Evolutionary conservation across 169 alveolate species (phyloP), one percentile per base, ranked within the genome.

Genomic region (Eimeria brunetti): DNA sequence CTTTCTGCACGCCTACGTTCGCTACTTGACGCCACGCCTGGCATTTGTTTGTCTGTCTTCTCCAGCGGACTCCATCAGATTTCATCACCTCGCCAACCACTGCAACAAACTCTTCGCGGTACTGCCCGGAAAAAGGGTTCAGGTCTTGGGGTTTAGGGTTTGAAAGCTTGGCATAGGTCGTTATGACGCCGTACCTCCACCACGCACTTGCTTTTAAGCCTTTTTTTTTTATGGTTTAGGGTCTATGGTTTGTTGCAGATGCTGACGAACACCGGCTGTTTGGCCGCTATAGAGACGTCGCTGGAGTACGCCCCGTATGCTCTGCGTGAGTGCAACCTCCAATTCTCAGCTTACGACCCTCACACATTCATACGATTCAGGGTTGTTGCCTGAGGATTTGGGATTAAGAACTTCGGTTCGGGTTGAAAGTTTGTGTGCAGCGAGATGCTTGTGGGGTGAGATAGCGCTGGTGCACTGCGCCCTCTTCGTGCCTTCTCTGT

Each of bases 1-100:
- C 60, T 96, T 96, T 71, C 71, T 96, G 83, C 96, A 96, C 81
- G 97, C 97, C 71, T 96, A 96, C 91, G 95, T 96, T 53, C 96
- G 96, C 95, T 96, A 89, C 76, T 84, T 96, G 73, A 92, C 94
- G 58, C 91, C 96, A 22, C 96, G 94, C 46, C 84, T 95, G 58
- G 96, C 97, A 41, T 95, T 96, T 27, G 95, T 96, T 73, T 67
- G 91, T 44, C 93, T 96, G 36, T 96, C 98, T 16, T 76, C 95
- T 46, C 95, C 97, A 20, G 96, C 97, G 69, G 94, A 96, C 93
- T 91, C 95, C 80, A 97, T 90, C 56, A 67, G 92, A 86, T 96
- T 96, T 67, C 95, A 96, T 78, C 95, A 91, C n/a, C 95, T 96
- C 46, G 95, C 97, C 49, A 95, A 94, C 91, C 96, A 96, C 73